phyloP scores from a whole-genome alignment of 768 basidiomycete genomes.

The Naganishia onofrii region DNA sequence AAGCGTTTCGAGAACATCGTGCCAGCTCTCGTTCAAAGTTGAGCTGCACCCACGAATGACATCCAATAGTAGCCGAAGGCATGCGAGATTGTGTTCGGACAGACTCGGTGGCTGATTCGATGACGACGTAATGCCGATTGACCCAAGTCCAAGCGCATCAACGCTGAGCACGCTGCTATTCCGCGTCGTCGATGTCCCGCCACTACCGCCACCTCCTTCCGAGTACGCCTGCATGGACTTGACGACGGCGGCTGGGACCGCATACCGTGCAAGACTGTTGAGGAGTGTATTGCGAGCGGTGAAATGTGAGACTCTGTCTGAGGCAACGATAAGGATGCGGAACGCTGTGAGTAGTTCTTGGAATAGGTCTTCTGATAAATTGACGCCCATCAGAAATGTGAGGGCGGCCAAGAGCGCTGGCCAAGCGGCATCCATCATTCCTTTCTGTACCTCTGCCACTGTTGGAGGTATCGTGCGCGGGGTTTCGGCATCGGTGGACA shows the following conservation, averaged over 20 bases:
- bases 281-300: slow-evolving; percentile 94
- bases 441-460: slow-evolving; percentile 53
- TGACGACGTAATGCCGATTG: neutral
- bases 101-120: slow-evolving; percentile 63
- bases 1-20: slow-evolving; percentile 78
- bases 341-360: slow-evolving; percentile 15
- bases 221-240: slow-evolving; percentile 67
- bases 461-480: neutral
- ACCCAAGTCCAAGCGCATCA: slow-evolving; percentile 50
- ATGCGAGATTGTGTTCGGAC: slow-evolving; percentile 85
- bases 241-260: slow-evolving; percentile 86
- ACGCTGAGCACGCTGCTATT: slow-evolving; percentile 25
- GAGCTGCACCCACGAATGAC: slow-evolving; percentile 75
- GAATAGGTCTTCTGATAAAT: slow-evolving; percentile 87
- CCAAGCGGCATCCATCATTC: slow-evolving; percentile 85
- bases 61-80: slow-evolving; percentile 75
- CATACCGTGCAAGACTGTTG: slow-evolving; percentile 80
- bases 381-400: slow-evolving; percentile 83
- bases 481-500: neutral
- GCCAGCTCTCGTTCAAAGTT: slow-evolving; percentile 87
- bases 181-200: slow-evolving; percentile 37
- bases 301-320: slow-evolving; percentile 7
- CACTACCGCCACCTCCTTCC: slow-evolving; percentile 38
- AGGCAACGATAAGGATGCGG: slow-evolving; percentile 15
- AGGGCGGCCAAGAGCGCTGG: slow-evolving; percentile 86